Evolutionary conservation across 257 asterid genomes (phyloP).

Genomic region (Verbascum thapsus): DNA sequence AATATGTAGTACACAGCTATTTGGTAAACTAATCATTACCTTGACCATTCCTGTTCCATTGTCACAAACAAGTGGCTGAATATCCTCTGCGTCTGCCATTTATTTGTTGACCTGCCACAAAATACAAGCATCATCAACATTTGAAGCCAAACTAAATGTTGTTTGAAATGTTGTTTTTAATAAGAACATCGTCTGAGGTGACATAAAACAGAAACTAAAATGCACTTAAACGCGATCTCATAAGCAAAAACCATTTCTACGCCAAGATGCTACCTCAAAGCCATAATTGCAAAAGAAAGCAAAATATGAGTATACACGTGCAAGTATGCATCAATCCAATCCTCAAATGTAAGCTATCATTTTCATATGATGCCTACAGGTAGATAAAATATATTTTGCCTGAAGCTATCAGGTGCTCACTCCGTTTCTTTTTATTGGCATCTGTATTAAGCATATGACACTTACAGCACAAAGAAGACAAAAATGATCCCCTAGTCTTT

Average conservation of each 20-base stretch:
- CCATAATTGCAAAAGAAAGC: too few species aligned
- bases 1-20: not conserved
- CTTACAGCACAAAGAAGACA: too few species aligned
- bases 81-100: conserved; percentile 41
- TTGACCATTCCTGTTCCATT: conserved; percentile 45
- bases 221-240: not conserved
- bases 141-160: not conserved
- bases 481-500: too few species aligned
- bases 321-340: not conserved
- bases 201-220: too few species aligned
- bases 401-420: not conserved
- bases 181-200: too few species aligned
- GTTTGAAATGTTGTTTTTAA: too few species aligned
- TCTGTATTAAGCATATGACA: not conserved
- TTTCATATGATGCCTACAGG: not conserved
- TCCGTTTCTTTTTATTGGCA: not conserved
- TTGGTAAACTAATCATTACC: conserved; percentile 16
- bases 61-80: conserved; percentile 42
- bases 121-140: not conserved
- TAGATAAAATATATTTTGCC: not conserved
- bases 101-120: conserved; percentile 26
- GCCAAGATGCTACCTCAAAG: not conserved
- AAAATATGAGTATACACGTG: too few species aligned
- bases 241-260: not conserved
- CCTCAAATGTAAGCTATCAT: not conserved